phyloP scores from a whole-genome alignment of 805 yeast species.

The Teunomyces aglyptinius region DNA sequence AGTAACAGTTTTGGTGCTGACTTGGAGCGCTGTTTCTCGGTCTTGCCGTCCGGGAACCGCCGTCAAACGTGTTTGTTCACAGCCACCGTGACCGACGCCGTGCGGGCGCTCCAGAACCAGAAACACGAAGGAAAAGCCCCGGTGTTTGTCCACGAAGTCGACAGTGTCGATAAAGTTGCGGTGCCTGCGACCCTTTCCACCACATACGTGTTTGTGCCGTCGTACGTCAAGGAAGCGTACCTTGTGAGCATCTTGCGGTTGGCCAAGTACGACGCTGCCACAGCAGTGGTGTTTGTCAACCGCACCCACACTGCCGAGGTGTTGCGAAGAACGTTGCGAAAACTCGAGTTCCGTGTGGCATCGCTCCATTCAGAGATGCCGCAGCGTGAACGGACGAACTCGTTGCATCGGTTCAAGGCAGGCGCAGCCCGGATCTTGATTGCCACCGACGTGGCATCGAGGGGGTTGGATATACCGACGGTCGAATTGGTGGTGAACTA shows the following conservation, averaged over 20 bases:
- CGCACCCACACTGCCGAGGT: slow-evolving; percentile 89
- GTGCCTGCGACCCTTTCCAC: slow-evolving; percentile 72
- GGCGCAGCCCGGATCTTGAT: slow-evolving; percentile 89
- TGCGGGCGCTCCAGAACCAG: slow-evolving; percentile 69
- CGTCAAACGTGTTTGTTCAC: slow-evolving; percentile 92
- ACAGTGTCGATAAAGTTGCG: slow-evolving; percentile 69
- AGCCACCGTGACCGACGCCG: slow-evolving; percentile 94
- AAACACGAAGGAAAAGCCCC: slow-evolving; percentile 53
- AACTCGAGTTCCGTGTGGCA: slow-evolving; percentile 76
- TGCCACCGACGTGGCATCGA: slow-evolving; percentile 95
- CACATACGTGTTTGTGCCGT: slow-evolving; percentile 74
- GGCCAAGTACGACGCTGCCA: slow-evolving; percentile 59
- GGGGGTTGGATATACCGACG: slow-evolving; percentile 95
- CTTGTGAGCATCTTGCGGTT: slow-evolving; percentile 64
- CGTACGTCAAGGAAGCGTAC: slow-evolving; percentile 87
- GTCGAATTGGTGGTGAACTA: slow-evolving; percentile 88
- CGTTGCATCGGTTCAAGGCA: slow-evolving; percentile 90
- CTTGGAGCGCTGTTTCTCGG: slow-evolving; percentile 65
- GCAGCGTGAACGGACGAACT: slow-evolving; percentile 85
- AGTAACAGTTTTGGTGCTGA: slow-evolving; percentile 83
- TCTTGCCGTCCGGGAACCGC: slow-evolving; percentile 65
- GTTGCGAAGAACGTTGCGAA: slow-evolving; percentile 70
- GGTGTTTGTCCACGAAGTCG: slow-evolving; percentile 72
- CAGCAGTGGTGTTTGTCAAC: slow-evolving; percentile 87
- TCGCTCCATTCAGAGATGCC: slow-evolving; percentile 94